A percentile compares a stretch with the other conserved stretches of the same genome.
phyloP scores from a whole-genome alignment of 352 stramenopile species.

The Pythium volutum region DNA sequence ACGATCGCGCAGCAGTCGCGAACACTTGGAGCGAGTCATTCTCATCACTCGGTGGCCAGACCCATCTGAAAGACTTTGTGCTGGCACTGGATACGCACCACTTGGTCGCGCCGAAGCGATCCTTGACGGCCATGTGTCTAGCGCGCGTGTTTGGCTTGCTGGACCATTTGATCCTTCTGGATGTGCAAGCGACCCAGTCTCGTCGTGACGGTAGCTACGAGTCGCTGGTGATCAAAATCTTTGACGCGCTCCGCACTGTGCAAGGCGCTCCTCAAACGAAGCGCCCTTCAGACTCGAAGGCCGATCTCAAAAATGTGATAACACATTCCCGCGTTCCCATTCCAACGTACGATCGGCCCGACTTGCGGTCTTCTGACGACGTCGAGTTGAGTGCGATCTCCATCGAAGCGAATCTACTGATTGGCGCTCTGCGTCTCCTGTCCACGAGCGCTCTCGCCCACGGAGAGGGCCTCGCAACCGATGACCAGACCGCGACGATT shows the following conservation, averaged over 20 bases:
- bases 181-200: conserved; percentile 27
- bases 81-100: conserved; percentile 34
- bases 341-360: background rate
- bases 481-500: background rate
- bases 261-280: background rate
- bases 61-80: conserved; percentile 56
- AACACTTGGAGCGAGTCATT: conserved; percentile 54
- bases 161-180: conserved; percentile 62
- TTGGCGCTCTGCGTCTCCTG: conserved; percentile 27
- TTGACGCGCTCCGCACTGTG: background rate
- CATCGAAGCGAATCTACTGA: conserved; percentile 16
- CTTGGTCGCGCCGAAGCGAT: conserved; percentile 35
- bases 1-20: background rate
- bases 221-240: conserved; percentile 12
- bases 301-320: background rate
- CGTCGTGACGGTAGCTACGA: background rate
- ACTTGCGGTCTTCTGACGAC: background rate
- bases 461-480: background rate
- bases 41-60: conserved; percentile 52
- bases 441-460: conserved; percentile 3
- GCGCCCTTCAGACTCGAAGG: background rate
- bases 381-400: background rate
- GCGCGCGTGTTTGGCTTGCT: conserved; percentile 70
- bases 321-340: background rate
- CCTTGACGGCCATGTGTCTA: conserved; percentile 59